Evolutionary conservation across 495 filamentous ascomycete species (phyloP).

Genomic region (Terfezia boudieri): DNA sequence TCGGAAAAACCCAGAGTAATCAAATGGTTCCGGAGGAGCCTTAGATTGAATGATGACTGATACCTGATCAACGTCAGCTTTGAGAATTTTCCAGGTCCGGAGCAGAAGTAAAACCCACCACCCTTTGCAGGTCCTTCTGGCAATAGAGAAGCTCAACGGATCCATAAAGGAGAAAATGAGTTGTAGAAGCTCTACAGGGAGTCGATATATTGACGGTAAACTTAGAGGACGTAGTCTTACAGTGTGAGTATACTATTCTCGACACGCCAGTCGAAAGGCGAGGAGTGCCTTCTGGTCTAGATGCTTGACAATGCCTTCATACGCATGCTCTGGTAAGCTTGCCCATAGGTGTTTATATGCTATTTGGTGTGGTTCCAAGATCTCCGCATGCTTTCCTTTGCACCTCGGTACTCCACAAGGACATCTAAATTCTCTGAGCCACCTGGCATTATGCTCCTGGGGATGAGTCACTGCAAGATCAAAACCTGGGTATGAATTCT

Average conservation of each 20-base stretch:
- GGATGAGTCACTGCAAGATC: too few species aligned
- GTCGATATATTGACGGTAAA: conserved; percentile 12
- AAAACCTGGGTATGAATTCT: too few species aligned
- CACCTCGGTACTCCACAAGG: not conserved
- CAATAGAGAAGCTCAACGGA: conserved; percentile 42
- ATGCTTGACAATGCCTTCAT: not conserved
- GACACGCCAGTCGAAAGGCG: not conserved
- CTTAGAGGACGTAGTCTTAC: conserved; percentile 2
- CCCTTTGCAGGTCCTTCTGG: conserved; percentile 38
- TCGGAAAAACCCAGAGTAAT: conserved; percentile 37
- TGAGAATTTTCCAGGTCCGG: not conserved
- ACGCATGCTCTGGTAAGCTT: not conserved
- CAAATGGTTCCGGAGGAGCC: conserved; percentile 31
- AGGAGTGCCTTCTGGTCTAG: not conserved
- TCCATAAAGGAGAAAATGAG: conserved; percentile 32
- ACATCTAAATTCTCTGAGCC: not conserved
- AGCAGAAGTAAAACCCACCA: conserved; percentile 12
- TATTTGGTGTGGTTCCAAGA: not conserved
- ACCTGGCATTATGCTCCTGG: too few species aligned
- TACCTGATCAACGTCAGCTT: conserved; percentile 23
- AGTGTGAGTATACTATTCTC: not conserved
- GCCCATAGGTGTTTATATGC: not conserved
- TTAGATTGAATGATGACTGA: conserved; percentile 33
- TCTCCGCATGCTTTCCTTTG: not conserved
- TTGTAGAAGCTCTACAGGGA: conserved; percentile 41